Evolutionary conservation across 2,329 filamentous ascomycete species (phyloP), one percentile per base, ranked within the genome.

Genomic region (Ascocoryne sarcoides): DNA sequence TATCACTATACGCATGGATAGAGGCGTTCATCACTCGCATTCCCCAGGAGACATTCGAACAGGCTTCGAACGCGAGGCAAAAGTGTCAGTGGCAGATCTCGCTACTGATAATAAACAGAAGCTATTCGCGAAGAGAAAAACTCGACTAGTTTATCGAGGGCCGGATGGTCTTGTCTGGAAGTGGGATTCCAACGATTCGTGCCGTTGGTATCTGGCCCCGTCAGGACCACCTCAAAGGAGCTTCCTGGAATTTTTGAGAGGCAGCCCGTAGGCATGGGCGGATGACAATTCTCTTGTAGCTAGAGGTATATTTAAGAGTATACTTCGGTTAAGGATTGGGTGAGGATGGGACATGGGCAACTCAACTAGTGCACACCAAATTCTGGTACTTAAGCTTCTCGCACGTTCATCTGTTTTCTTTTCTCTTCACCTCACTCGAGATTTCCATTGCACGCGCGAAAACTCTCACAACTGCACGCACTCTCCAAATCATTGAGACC

Each of bases 51-150:
- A 34, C 9, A 46, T 50, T 37, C 44, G 39, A 33, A 18, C 26
- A 43, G 34, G 21, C 31, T 51, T 47, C 28, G 48, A 51, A 38
- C 28, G 36, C 31, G 29, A 46, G 20, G 45, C 34, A 18, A 32
- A 40, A 35, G 2, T 42, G 39, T 43, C 37, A 35, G 26, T 48
- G n/a, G 38, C 46, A 37, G 43, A 46, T 29, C 45, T 50, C 32
- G 46, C 45, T 40, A 31, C 40, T 46, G 45, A 46, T 31, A 50
- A 50, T 28, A 39, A 42, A 23, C 16, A 29, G 32, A 46, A 42
- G 32, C 34, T 48, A 35, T 44, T 50, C 36, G 43, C 46, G 28
- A 44, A 20, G 30, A 43, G 44, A 29, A 33, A 40, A 32, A 35
- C n/a, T n/a, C 32, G 30, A 26, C 12, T 34, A 19, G 21, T 30